Evolutionary conservation across 2,329 filamentous ascomycete species (phyloP).

Genomic region (Magnaporthales sp.): DNA sequence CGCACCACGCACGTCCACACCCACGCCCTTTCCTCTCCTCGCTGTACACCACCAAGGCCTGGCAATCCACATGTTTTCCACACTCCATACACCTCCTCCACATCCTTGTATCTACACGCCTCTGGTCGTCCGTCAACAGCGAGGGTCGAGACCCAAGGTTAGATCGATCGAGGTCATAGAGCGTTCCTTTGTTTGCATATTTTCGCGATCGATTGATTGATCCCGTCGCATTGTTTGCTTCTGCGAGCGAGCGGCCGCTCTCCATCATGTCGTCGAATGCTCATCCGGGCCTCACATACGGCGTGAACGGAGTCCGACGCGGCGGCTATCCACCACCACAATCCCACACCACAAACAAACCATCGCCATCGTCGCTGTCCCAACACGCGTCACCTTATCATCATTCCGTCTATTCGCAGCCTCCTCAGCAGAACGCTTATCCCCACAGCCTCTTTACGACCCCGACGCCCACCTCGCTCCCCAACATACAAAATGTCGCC

Average conservation of each 20-base stretch:
- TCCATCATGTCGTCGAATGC: conserved; percentile 30
- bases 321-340: conserved; percentile 35
- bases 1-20: neutral
- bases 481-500: conserved; percentile 37
- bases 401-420: conserved; percentile 41
- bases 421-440: conserved; percentile 37
- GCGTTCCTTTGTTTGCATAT: neutral
- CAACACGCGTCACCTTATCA: conserved; percentile 48
- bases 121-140: conserved; percentile 11
- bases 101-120: conserved; percentile 11
- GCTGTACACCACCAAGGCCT: conserved; percentile 6
- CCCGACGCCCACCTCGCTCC: conserved; percentile 35
- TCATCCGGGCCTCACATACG: conserved; percentile 44
- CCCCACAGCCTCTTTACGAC: conserved; percentile 44
- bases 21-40: conserved; percentile 1
- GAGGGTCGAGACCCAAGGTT: conserved; percentile 16
- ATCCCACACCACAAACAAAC: conserved; percentile 43
- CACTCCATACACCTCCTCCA: conserved; percentile 10
- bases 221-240: neutral
- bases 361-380: conserved; percentile 38
- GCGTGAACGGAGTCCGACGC: conserved; percentile 38
- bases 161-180: conserved; percentile 5
- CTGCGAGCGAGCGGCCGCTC: neutral
- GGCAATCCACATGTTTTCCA: conserved; percentile 8
- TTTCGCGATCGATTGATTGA: neutral